Percentiles rank a stretch among this genome's conserved stretches.
Conservation (phyloP, 78 protist genomes). For the Blattamonas nauphoetae region DNA sequence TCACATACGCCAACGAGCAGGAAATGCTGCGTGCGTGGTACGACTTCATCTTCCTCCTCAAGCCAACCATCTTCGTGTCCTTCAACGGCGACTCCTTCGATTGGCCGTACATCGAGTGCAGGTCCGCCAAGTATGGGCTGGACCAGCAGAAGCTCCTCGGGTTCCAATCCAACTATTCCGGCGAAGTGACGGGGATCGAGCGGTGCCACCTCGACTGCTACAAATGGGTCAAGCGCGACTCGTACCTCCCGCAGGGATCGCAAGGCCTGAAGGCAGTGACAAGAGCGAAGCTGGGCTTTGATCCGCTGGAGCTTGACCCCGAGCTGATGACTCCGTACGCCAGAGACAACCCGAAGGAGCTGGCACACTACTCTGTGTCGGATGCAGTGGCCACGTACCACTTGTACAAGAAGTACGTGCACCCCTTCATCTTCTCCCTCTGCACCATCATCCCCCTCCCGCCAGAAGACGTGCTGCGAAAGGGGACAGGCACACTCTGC, state of each 20-base stretch:
- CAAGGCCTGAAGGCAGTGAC: constrained; percentile 89
- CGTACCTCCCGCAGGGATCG: constrained; percentile 94
- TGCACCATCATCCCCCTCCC: constrained; percentile 90
- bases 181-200: constrained; percentile 41
- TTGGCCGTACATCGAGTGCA: constrained; percentile 90
- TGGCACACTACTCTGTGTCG: constrained; percentile 95
- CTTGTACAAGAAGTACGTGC: constrained; percentile 85
- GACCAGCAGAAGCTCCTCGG: constrained; percentile 42
- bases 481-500: constrained; percentile 97
- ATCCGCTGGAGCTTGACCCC: constrained; percentile 93
- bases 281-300: constrained; percentile 84
- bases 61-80: constrained; percentile 82
- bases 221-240: constrained; percentile 97
- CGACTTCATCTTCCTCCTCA: background rate
- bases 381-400: constrained; percentile 98
- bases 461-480: constrained; percentile 89
- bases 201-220: constrained; percentile 83
- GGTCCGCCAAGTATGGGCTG: constrained; percentile 58
- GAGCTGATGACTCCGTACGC: constrained; percentile 90
- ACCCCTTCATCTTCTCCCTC: constrained; percentile 94
- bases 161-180: constrained; percentile 13
- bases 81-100: constrained; percentile 98
- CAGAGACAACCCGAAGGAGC: constrained; percentile 42
- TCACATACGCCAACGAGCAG: background rate
- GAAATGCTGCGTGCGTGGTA: background rate